Conservation (phyloP, 169 alveolate genomes). For the Plasmodium coatneyi region DNA sequence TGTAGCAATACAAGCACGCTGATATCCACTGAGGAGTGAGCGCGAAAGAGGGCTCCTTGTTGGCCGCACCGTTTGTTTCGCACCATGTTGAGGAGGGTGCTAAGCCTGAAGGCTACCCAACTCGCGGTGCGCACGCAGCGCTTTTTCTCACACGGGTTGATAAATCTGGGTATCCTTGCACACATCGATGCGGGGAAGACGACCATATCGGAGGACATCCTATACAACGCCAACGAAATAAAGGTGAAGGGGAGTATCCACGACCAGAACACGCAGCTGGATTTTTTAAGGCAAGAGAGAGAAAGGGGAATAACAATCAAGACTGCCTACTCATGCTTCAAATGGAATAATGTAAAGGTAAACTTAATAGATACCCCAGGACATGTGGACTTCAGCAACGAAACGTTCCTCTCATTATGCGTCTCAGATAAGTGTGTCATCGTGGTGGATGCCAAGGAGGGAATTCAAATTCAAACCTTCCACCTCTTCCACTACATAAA, state of each 20-base stretch:
- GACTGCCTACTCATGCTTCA: conserved; percentile 92
- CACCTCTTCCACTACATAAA: conserved; percentile 90
- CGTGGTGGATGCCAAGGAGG: conserved; percentile 91
- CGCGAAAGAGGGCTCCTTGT: background rate
- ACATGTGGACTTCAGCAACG: conserved; percentile 93
- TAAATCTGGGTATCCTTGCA: conserved; percentile 89
- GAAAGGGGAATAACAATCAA: conserved; percentile 93
- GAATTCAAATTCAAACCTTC: conserved; percentile 90
- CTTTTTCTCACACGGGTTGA: conserved; percentile 27
- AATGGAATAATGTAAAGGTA: conserved; percentile 84
- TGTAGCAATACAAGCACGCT: background rate
- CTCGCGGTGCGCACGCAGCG: conserved; percentile 4
- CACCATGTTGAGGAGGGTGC: conserved; percentile 27
- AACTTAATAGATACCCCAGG: conserved; percentile 95
- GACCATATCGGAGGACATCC: conserved; percentile 89
- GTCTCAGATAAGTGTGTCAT: conserved; percentile 92
- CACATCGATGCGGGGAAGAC: conserved; percentile 94
- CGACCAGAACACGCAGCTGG: conserved; percentile 91
- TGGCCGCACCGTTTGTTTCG: background rate
- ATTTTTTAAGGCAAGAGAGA: conserved; percentile 89
- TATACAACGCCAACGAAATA: conserved; percentile 87
- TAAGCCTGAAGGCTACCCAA: background rate
- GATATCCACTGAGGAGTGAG: background rate
- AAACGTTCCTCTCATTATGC: conserved; percentile 89
- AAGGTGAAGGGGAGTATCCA: conserved; percentile 84